A percentile compares a stretch with the other conserved stretches of the same genome.
Conservation (phyloP, 208 protist species). For the Kentomonas sorsogonicus region DNA sequence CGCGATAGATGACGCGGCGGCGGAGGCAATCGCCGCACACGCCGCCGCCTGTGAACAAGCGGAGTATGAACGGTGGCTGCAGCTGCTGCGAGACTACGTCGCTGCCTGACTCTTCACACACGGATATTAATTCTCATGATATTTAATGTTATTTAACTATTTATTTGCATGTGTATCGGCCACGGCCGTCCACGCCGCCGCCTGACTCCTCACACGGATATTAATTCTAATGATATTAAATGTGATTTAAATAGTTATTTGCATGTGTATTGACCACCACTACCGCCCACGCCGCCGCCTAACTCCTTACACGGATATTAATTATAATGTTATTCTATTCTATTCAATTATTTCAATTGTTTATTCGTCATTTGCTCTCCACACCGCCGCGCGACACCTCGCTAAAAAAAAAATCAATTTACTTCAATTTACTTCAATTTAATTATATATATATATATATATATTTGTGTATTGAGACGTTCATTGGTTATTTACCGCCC, state of each 20-base stretch:
- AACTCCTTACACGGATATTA: slow-evolving; percentile 3
- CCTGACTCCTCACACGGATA: slow-evolving; percentile 19
- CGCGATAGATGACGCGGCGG: slow-evolving; percentile 74
- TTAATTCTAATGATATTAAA: slow-evolving; percentile 6
- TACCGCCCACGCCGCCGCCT: slow-evolving; percentile 81
- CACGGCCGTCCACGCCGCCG: slow-evolving; percentile 79
- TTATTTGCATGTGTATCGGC: too few relatives aligned
- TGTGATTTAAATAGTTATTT: neutral
- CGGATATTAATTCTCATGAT: slow-evolving; percentile 1
- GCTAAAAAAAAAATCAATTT: too few relatives aligned
- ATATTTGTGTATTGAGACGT: too few relatives aligned
- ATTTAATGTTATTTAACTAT: slow-evolving; percentile 1
- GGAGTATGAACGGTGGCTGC: slow-evolving; percentile 85
- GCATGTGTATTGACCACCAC: too few relatives aligned
- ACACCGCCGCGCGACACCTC: too few relatives aligned
- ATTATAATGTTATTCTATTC: slow-evolving; percentile 2
- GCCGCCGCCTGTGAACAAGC: slow-evolving; percentile 76
- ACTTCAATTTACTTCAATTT: too few relatives aligned
- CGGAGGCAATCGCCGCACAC: slow-evolving; percentile 77
- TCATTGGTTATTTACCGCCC: too few relatives aligned
- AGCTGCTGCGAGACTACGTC: slow-evolving; percentile 78
- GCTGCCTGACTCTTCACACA: slow-evolving; percentile 30
- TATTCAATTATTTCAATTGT: neutral
- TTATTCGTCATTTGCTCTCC: too few relatives aligned
- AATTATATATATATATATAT: too few relatives aligned